Evolutionary conservation across 345 rosid species (phyloP), one percentile per base, ranked within the genome.

Genomic region (Punica granatum): DNA sequence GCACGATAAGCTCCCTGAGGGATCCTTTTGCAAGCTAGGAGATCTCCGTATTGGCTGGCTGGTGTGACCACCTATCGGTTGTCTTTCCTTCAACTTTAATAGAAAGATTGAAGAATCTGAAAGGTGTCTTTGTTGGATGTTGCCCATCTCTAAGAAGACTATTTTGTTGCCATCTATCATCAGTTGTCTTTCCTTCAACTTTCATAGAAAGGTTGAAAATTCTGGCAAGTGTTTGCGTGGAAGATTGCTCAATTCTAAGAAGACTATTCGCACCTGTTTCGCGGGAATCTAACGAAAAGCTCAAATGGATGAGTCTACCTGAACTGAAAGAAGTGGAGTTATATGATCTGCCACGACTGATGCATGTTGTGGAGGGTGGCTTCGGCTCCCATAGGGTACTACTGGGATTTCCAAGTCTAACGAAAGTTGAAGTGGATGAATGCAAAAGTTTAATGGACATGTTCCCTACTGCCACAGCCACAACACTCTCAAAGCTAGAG

Each of bases 381-480:
- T 1, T 2, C 13, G 31, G 12, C 4, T 26, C 31, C 14, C 30
- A 37, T 5, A n/a, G n/a, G 42, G 42, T 56, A 25, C 10, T n/a
- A n/a, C n/a, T 56, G 1, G 63, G 63, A 30, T 30, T 60, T 60
- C 63, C 63, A 31, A 60, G 63, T 60, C 37, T 60, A 30, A 30
- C 63, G 15, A 60, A 11, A 1, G 12, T 60, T 12, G n/a, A 60
- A 14, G 37, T 60, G 37, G 6, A 6, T 14, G 33, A 19, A 0
- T 60, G 63, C 28, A 12, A 60, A 7, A 4, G 12, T 35, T 30
- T 60, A 28, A 32, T 30, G 25, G 18, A 60, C 25, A 16, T 60
- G 36, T 30, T 60, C 36, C 37, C 63, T 4, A 19, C 36, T 28
- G 35, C 63, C 63, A 60, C 37, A 11, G 63, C 63, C 33, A 30